Conservation (phyloP, 352 stramenopile genomes). For the Phytopythium sindhum region DNA sequence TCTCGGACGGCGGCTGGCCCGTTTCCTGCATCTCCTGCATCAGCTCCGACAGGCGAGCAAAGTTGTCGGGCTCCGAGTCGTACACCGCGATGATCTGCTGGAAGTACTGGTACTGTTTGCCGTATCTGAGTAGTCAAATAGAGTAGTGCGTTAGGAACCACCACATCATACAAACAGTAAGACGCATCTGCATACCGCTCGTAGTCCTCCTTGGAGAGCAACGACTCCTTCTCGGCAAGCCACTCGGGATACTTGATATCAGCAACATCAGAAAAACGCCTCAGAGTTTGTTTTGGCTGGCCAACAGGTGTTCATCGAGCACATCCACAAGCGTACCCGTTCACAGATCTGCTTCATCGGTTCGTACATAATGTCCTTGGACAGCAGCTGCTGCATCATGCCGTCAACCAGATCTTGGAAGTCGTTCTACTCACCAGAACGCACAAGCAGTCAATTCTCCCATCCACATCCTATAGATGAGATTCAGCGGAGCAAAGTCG, state of each 20-base stretch:
- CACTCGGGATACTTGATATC: conserved; percentile 92
- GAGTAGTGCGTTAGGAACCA: conserved; percentile 6
- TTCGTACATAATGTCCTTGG: conserved; percentile 99
- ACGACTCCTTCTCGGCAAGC: conserved; percentile 91
- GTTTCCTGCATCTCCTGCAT: conserved; percentile 96
- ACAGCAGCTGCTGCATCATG: conserved; percentile 98
- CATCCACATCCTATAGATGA: not conserved
- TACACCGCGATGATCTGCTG: conserved; percentile 96
- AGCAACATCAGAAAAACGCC: not conserved
- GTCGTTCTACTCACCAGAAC: conserved; percentile 43
- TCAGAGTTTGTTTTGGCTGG: not conserved
- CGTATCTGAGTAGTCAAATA: conserved; percentile 59
- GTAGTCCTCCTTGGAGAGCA: conserved; percentile 92
- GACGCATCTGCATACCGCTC: conserved; percentile 32
- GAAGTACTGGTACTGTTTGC: conserved; percentile 97
- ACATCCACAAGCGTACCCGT: conserved; percentile 28
- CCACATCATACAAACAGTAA: not conserved
- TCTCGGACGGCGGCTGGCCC: conserved; percentile 95
- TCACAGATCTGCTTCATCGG: conserved; percentile 96
- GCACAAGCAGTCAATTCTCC: not conserved
- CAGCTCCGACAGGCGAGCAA: conserved; percentile 92
- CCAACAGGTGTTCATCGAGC: not conserved
- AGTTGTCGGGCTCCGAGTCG: conserved; percentile 97
- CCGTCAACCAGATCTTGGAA: conserved; percentile 94
- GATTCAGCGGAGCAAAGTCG: not conserved